Base-by-base conservation (phyloP, 225 moss, liverwort and hornwort species). In the Polytrichum formosum region DNA sequence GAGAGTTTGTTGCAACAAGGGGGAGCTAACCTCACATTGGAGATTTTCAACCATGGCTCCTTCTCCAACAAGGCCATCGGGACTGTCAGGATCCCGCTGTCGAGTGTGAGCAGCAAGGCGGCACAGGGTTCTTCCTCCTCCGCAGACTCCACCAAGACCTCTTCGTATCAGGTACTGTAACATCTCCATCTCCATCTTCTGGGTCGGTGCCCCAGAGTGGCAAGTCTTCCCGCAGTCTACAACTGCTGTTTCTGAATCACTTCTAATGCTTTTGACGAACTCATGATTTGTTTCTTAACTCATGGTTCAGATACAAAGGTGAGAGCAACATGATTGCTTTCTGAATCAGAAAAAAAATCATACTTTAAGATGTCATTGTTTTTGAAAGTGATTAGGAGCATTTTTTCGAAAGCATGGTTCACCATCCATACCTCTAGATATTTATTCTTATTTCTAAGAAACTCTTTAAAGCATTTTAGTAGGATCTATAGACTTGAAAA, bases 31-130 rank as follows among this genome's bases (percentile, higher is more conserved):
- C 75, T 97, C 30, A 91, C 89, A 26, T 71, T 97, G 3, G 93
- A 93, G 72, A 76, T 97, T 53, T 84, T 89, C 73, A 83, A 76
- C 54, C 81, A 81, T 17, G 89, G 93, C 0, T 69, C 79, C 6
- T 89, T 93, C 31, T 78, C 86, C 2, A 83, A 81, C 56, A 92
- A 90, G 75, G 69, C 80, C 20, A 69, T 97, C 0, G 96, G 96
- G 0, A 75, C 82, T 28, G 83, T 83, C 1, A 67, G 54, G 0
- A 68, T 97, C 17, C 87, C 86, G 0, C 28, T 97, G 1, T 66
- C 73, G 5, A 81, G 86, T n/a, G n/a, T 85, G 6, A 74, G 7
- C 6, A 67, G 6, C 37, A 82, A 82, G 18, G 1, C 6, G 58
- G 3, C 55, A 66, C 16, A 64, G 75, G 6, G 46, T 64, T 30